These are phyloP conservation scores for Peronospora belbahrii DNA, from an alignment of 352 stramenopile genomes.

Conservation along the genomic window DNA sequence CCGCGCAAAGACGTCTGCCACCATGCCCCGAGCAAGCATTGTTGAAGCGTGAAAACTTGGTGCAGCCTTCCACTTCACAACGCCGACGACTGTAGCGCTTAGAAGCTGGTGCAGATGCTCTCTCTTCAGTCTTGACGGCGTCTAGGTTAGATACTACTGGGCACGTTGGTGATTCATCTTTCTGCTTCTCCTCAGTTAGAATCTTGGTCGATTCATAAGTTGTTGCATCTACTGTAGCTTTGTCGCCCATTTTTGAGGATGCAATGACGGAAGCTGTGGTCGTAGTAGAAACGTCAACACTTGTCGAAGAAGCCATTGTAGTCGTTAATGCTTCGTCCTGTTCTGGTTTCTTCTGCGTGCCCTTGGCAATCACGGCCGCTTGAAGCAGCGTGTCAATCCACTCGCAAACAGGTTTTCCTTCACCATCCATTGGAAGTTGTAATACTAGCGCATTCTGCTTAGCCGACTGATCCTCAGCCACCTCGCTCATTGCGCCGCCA, in stretches of 20 bases:
- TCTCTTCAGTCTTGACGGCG: background rate
- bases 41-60: constrained; percentile 77
- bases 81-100: constrained; percentile 61
- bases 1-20: constrained; percentile 60
- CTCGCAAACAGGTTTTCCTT: constrained; percentile 43
- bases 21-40: constrained; percentile 68
- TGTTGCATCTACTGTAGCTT: background rate
- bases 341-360: constrained; percentile 29
- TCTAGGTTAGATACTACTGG: background rate
- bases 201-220: background rate
- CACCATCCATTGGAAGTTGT: constrained; percentile 8
- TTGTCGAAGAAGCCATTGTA: constrained; percentile 2
- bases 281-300: background rate
- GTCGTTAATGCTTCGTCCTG: constrained; percentile 1
- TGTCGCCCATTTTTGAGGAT: background rate
- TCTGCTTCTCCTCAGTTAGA: constrained; percentile 2
- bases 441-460: constrained; percentile 2
- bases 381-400: constrained; percentile 78
- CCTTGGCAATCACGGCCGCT: constrained; percentile 64
- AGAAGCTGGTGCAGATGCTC: background rate
- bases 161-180: background rate
- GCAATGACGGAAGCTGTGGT: background rate
- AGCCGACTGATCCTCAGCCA: constrained; percentile 9
- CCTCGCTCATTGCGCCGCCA: constrained; percentile 22
- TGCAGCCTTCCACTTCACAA: constrained; percentile 56